Conservation (phyloP, 192 early-diverging fungal species). For the Jimgerdemannia lactiflua region DNA sequence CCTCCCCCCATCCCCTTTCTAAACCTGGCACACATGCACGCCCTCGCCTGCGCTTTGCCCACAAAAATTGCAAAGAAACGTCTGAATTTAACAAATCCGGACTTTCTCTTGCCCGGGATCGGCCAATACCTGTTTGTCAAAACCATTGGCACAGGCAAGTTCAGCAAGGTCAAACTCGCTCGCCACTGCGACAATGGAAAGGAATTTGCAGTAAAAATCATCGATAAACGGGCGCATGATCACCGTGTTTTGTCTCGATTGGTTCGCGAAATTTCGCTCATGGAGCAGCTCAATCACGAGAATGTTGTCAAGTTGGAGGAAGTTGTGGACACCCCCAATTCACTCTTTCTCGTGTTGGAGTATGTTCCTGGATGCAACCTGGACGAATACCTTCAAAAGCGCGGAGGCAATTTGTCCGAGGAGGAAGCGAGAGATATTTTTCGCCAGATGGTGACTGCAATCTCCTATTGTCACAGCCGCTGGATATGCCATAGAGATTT, state of each 20-base stretch:
- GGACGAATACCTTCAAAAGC: slow-evolving; percentile 81
- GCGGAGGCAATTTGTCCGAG: slow-evolving; percentile 75
- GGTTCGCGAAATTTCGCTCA: slow-evolving; percentile 73
- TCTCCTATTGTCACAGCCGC: slow-evolving; percentile 68
- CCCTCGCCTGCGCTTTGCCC: neutral
- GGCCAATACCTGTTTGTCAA: slow-evolving; percentile 74
- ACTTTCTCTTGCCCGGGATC: slow-evolving; percentile 33
- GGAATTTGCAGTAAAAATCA: slow-evolving; percentile 38
- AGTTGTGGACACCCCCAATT: slow-evolving; percentile 74
- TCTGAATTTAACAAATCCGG: slow-evolving; percentile 24
- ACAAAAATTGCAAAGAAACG: neutral
- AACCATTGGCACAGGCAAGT: slow-evolving; percentile 76
- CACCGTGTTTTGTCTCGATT: slow-evolving; percentile 58
- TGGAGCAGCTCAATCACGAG: slow-evolving; percentile 86
- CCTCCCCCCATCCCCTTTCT: neutral
- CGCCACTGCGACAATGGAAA: slow-evolving; percentile 50
- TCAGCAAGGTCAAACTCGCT: slow-evolving; percentile 75
- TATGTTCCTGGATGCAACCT: slow-evolving; percentile 84
- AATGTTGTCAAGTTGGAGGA: slow-evolving; percentile 89
- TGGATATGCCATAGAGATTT: slow-evolving; percentile 86
- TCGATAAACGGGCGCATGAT: slow-evolving; percentile 51
- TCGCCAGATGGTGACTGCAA: slow-evolving; percentile 78
- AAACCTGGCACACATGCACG: slow-evolving; percentile 2
- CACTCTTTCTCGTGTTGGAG: slow-evolving; percentile 86
- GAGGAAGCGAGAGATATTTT: slow-evolving; percentile 85